These are phyloP conservation scores for Crithidia expoeki DNA, from an alignment of 208 protist genomes.

Conservation along the genomic window DNA sequence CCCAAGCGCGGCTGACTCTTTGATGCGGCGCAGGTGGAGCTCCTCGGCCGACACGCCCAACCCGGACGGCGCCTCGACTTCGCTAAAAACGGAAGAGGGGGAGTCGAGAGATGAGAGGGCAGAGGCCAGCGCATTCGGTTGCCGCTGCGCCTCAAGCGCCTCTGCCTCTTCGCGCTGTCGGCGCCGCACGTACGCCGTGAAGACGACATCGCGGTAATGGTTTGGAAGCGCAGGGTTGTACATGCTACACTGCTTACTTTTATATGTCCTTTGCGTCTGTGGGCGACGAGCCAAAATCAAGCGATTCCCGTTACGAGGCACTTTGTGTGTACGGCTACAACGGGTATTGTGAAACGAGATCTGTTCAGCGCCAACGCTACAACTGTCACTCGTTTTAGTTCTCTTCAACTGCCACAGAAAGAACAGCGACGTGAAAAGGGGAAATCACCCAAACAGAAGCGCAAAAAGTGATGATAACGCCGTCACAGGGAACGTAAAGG, in stretches of 20 bases:
- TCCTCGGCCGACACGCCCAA: conserved; percentile 76
- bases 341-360: too few relatives aligned
- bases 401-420: too few relatives aligned
- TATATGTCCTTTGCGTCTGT: neutral
- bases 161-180: conserved; percentile 31
- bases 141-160: conserved; percentile 14
- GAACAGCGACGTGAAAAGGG: too few relatives aligned
- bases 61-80: neutral
- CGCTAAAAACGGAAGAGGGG: neutral
- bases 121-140: conserved; percentile 31
- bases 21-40: conserved; percentile 70
- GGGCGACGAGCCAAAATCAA: neutral
- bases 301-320: neutral
- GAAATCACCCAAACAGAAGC: too few relatives aligned
- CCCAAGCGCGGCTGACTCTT: conserved; percentile 71
- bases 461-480: too few relatives aligned
- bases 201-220: conserved; percentile 56
- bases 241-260: conserved; percentile 11
- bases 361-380: too few relatives aligned
- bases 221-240: conserved; percentile 65
- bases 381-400: too few relatives aligned
- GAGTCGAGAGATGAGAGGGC: conserved; percentile 17
- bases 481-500: too few relatives aligned
- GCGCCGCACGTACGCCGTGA: conserved; percentile 38
- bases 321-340: neutral